A percentile compares a stretch with the other conserved stretches of the same genome.
Conservation (phyloP, 352 stramenopile genomes). For the Pythium aristosporum region DNA sequence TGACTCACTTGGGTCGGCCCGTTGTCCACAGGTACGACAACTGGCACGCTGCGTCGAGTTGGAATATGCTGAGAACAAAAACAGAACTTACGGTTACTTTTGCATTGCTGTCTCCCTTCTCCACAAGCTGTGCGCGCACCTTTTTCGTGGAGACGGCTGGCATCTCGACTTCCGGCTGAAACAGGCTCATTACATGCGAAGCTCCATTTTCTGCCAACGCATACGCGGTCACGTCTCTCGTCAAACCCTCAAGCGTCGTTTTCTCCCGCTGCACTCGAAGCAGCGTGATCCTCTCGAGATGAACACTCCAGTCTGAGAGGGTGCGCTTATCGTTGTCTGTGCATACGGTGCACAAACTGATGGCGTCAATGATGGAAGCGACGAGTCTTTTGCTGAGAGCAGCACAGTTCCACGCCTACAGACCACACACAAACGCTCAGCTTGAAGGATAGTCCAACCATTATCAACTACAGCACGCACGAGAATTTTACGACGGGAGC, state of each 20-base stretch:
- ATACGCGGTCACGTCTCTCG: conserved; percentile 5
- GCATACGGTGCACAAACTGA: conserved; percentile 35
- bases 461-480: conserved; percentile 32
- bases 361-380: conserved; percentile 36
- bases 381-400: conserved; percentile 48
- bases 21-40: neutral
- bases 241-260: conserved; percentile 7
- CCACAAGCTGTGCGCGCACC: neutral
- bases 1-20: neutral
- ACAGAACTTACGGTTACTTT: neutral
- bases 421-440: neutral
- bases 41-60: conserved; percentile 4
- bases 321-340: conserved; percentile 17
- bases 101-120: neutral
- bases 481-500: conserved; percentile 68
- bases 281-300: conserved; percentile 12
- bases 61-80: neutral
- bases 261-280: conserved; percentile 11
- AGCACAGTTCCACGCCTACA: conserved; percentile 59
- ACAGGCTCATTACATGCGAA: neutral
- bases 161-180: conserved; percentile 9
- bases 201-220: conserved; percentile 2
- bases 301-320: conserved; percentile 11
- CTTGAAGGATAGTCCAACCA: neutral
- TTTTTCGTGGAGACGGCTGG: conserved; percentile 2